phyloP scores from a whole-genome alignment of 257 asterid species.

The Henckelia pumila region DNA sequence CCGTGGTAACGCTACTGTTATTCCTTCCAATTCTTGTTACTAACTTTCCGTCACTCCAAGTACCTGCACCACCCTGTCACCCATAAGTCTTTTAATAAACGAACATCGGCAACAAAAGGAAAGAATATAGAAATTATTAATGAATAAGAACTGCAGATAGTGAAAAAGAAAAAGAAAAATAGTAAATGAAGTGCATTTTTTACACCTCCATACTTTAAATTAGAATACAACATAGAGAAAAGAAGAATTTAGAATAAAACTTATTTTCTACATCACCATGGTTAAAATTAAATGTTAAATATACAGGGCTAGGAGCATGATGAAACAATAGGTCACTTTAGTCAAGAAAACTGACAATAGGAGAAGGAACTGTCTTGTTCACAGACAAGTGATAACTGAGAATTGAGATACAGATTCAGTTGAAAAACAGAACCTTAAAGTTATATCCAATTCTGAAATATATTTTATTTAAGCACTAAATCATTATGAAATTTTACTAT shows the following conservation, averaged over 20 bases:
- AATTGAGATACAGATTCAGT: neutral
- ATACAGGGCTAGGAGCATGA: neutral
- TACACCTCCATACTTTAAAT: neutral
- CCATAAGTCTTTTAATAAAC: constrained; percentile 68
- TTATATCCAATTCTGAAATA: neutral
- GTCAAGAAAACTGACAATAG: neutral
- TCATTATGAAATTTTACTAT: neutral
- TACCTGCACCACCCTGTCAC: constrained; percentile 99
- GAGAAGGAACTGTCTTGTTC: neutral
- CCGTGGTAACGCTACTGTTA: constrained; percentile 64
- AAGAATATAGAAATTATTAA: constrained; percentile 2
- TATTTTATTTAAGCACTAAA: neutral
- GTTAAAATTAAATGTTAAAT: neutral
- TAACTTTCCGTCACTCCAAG: constrained; percentile 99
- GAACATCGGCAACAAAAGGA: constrained; percentile 29
- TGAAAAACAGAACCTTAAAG: constrained; percentile 15
- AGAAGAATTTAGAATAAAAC: neutral
- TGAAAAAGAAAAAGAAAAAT: too few species aligned
- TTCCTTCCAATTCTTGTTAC: constrained; percentile 96
- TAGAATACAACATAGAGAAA: neutral
- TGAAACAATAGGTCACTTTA: neutral
- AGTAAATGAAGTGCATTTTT: neutral
- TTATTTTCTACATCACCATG: neutral
- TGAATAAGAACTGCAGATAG: neutral
- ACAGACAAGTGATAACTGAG: neutral